Evolutionary conservation across 345 rosid species (phyloP), one percentile per base, ranked within the genome.

Genomic region (Isatis tinctoria): DNA sequence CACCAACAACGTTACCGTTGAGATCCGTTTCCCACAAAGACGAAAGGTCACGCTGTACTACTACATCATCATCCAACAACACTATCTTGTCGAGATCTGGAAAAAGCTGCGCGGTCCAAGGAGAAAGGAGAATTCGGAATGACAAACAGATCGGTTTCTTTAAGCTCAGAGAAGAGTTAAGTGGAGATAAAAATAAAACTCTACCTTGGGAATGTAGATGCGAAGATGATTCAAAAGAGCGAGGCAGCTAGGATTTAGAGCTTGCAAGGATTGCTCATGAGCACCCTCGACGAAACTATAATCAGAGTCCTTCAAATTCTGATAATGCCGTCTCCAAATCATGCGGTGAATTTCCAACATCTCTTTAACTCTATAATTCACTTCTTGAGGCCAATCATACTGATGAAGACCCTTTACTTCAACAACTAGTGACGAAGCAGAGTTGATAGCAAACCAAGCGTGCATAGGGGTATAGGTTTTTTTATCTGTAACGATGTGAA

Each of bases 361-460:
- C 77, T 89, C 91, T 74, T 84, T 90, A 35, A 93, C 88, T 68
- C 78, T 87, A 67, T 71, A 37, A 53, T 91, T 88, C 72, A 87
- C 92, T 68, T 87, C 91, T 71, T 81, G 74, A 51, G 97, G 81
- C 98, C 98, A 93, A 68, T 93, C 94, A 79, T 84, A 93, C 62
- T 91, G 96, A 67, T 93, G 97, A 74, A 93, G 85, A 27, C 98
- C 98, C 81, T 91, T 93, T 14, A 91, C 91, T 88, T 93, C 98
- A 64, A 91, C 90, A 37, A 84, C 91, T 0, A 83, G 91, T 10
- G 94, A 82, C 39, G 76, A 72, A 16, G 88, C 69, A 76, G 91
- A 77, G 85, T 89, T 87, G 9, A 84, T 82, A 58, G 96, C 96
- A 83, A 93, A 93, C 98, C 98, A 91, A 37, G 98, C 89, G 74